Conservation (phyloP, 306 rosid species). For the Pyrus communis region DNA sequence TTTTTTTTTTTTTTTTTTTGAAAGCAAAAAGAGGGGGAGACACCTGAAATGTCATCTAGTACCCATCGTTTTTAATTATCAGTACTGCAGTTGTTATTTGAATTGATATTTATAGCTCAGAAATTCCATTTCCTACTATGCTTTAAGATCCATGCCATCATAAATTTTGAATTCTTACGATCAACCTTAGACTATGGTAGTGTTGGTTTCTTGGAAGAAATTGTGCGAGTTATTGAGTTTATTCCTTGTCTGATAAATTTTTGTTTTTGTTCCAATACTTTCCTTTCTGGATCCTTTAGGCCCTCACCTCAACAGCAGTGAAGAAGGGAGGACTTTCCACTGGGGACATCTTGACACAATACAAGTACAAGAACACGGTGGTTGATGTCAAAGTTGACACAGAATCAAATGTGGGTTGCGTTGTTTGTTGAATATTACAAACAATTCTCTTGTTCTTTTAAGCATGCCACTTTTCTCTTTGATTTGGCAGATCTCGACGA, state of each 20-base stretch:
- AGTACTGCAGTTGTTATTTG: not conserved
- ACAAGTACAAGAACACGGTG: conserved; percentile 69
- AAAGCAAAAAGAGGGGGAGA: not conserved
- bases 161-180: not conserved
- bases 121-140: not conserved
- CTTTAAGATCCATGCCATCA: not conserved
- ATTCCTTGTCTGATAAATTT: too few relatives aligned
- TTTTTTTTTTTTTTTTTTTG: too few relatives aligned
- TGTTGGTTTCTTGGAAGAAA: not conserved
- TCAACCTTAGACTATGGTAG: not conserved
- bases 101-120: not conserved
- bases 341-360: conserved; percentile 71
- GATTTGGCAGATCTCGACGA: conserved; percentile 54
- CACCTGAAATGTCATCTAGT: not conserved
- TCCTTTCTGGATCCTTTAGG: conserved; percentile 33
- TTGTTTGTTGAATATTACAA: conserved; percentile 13
- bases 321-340: conserved; percentile 83
- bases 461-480: conserved; percentile 6
- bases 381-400: conserved; percentile 86
- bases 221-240: not conserved
- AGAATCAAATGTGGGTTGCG: conserved; percentile 61
- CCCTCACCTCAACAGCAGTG: conserved; percentile 82
- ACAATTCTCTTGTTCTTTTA: not conserved
- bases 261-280: not conserved
- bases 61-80: not conserved